These are phyloP conservation scores for Tetradesmus lagerheimii DNA, from an alignment of 139 green algal species.

Conservation along the genomic window DNA sequence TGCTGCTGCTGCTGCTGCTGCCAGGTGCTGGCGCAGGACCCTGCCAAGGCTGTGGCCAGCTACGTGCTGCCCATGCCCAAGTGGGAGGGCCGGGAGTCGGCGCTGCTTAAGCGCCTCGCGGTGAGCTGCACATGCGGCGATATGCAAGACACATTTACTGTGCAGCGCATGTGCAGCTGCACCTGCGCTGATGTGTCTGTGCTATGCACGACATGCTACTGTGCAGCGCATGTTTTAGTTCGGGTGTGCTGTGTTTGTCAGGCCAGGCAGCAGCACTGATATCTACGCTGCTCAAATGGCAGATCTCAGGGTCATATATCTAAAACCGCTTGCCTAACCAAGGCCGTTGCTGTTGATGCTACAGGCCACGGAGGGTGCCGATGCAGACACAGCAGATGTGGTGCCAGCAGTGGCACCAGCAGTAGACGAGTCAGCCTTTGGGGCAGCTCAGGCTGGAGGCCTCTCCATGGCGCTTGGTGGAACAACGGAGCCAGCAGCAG, in stretches of 20 bases:
- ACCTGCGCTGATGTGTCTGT: too few relatives aligned
- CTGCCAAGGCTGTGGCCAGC: slow-evolving; percentile 46
- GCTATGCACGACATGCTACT: too few relatives aligned
- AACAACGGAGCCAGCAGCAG: background rate
- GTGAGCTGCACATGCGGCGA: slow-evolving; percentile 43
- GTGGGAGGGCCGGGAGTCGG: slow-evolving; percentile 82
- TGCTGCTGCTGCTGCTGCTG: background rate
- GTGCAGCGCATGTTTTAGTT: too few relatives aligned
- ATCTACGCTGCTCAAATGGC: too few relatives aligned
- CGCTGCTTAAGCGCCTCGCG: slow-evolving; percentile 79
- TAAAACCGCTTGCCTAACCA: background rate
- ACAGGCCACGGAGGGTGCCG: slow-evolving; percentile 36
- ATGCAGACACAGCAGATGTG: slow-evolving; percentile 24
- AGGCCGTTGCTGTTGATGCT: background rate
- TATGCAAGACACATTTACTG: background rate
- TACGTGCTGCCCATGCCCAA: slow-evolving; percentile 87
- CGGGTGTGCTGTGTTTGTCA: too few relatives aligned
- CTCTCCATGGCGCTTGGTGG: slow-evolving; percentile 24
- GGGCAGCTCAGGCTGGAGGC: background rate
- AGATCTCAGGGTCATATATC: too few relatives aligned
- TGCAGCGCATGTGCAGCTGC: background rate
- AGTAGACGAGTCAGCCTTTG: slow-evolving; percentile 8
- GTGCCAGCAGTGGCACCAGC: background rate
- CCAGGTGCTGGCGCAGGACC: slow-evolving; percentile 61
- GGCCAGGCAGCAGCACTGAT: too few relatives aligned